These are phyloP conservation scores for Saturnispora galanensis DNA, from an alignment of 805 yeast species.

Conservation along the genomic window DNA sequence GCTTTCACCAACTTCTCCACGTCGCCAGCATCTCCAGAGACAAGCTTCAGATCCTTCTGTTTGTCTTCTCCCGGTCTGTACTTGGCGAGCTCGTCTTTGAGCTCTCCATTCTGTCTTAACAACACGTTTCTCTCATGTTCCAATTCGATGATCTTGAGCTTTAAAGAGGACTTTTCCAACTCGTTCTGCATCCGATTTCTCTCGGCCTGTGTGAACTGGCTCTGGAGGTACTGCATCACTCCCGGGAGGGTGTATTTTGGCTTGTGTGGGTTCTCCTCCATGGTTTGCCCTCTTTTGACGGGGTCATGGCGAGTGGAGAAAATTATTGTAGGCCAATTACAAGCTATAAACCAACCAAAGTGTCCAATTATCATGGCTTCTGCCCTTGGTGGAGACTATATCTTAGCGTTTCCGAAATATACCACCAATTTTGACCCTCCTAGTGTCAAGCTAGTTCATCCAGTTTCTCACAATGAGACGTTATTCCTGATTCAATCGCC, in stretches of 20 bases:
- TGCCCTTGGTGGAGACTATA: too few species aligned
- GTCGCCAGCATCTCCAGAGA: constrained; percentile 17
- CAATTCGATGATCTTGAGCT: constrained; percentile 39
- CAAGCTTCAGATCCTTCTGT: constrained; percentile 10
- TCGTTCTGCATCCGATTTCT: constrained; percentile 39
- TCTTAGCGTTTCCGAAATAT: too few species aligned
- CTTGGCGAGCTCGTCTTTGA: constrained; percentile 22
- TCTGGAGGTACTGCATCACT: constrained; percentile 46
- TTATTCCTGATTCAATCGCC: too few species aligned
- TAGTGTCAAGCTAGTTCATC: too few species aligned
- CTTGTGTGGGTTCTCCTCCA: background rate
- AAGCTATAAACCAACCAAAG: too few species aligned
- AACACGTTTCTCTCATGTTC: constrained; percentile 43
- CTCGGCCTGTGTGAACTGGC: constrained; percentile 43
- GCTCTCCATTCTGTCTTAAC: constrained; percentile 32
- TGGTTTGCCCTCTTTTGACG: background rate
- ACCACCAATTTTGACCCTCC: too few species aligned
- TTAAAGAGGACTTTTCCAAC: constrained; percentile 41
- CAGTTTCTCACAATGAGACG: too few species aligned
- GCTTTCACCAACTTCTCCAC: constrained; percentile 24
- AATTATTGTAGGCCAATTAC: too few species aligned
- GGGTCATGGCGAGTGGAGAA: background rate
- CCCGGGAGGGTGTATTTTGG: constrained; percentile 42
- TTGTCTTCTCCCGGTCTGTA: background rate
- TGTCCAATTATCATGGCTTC: too few species aligned